Evolutionary conservation across 1,284 basidiomycete genomes (phyloP), one percentile per base, ranked within the genome.

Genomic region (Rhodotorula sp.): DNA sequence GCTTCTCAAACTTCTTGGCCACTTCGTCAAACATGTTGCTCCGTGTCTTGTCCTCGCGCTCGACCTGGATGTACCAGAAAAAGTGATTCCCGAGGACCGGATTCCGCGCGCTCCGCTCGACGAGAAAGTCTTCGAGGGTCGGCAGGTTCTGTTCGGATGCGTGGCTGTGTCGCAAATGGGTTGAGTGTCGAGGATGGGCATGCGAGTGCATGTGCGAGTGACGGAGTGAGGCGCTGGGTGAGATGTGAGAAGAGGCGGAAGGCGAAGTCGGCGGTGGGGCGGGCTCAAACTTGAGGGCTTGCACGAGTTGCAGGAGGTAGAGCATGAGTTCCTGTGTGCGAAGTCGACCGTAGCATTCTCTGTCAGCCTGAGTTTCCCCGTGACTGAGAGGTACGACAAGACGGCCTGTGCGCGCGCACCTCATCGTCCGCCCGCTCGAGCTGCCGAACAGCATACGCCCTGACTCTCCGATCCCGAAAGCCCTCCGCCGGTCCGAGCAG

Each of bases 61-160:
- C 97, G 5, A 99, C 96, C 86, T 93, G 92, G 66, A 99, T 87
- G 79, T 99, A 99, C 97, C 97, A 99, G 80, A 97, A 91, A 71
- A 99, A 85, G 43, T 91, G 87, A 79, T 97, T 98, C 0, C 94
- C 96, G 2, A 99, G 84, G 0, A 93, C 86, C 1, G 86, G 85
- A 78, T 97, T 96, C 65, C 86, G 84, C 18, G 93, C 91, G 23
- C 92, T 92, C 26, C 95, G 87, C 7, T 87, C 83, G 65, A 98
- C 93, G 63, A 99, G 85, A 79, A 98, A 97, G 78, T 95, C 92
- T 1, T 92, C 89, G 2, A 97, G 84, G 0, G 74, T 68, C 18
- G 70, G 71, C 31, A 64, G 51, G 46, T 79, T 76, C 26, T 65
- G 57, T 1, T 91, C 91, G 78, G 90, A 91, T 75, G 93, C 91